Conservation (phyloP, 805 yeast species). For the Sugiyamaella chiloensis region DNA sequence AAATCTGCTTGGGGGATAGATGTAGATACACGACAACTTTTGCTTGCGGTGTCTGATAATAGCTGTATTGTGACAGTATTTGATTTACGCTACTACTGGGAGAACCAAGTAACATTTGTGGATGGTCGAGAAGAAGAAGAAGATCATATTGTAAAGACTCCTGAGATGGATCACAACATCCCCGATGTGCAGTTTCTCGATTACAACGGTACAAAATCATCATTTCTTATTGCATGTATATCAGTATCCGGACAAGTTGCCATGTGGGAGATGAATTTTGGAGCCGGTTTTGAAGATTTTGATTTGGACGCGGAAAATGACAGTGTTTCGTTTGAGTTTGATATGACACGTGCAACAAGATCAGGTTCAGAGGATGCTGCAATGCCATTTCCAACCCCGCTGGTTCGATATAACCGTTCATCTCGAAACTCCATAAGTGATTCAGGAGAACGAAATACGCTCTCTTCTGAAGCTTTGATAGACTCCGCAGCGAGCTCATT, state of each 20-base stretch:
- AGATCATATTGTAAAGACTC: conserved; percentile 35
- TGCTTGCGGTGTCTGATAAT: conserved; percentile 55
- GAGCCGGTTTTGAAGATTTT: too few species aligned
- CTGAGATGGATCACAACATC: conserved; percentile 51
- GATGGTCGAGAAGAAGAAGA: conserved; percentile 4
- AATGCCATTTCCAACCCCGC: neutral
- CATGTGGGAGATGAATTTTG: conserved; percentile 21
- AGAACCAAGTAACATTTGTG: conserved; percentile 6
- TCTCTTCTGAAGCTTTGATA: neutral
- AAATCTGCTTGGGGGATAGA: conserved; percentile 64
- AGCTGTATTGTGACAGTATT: conserved; percentile 41
- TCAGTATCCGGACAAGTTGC: conserved; percentile 44
- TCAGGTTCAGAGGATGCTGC: neutral
- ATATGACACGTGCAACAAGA: neutral
- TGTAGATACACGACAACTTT: conserved; percentile 33
- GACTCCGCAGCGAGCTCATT: neutral
- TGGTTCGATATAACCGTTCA: too few species aligned
- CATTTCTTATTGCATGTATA: conserved; percentile 38
- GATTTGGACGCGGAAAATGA: too few species aligned
- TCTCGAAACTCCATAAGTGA: neutral
- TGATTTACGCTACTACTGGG: conserved; percentile 28
- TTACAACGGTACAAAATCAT: conserved; percentile 7
- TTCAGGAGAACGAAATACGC: neutral
- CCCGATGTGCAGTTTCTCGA: conserved; percentile 48
- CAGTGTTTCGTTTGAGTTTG: neutral